Evolutionary conservation across 1,139 yeast species (phyloP).

Genomic region (Meyerozyma athensensis): DNA sequence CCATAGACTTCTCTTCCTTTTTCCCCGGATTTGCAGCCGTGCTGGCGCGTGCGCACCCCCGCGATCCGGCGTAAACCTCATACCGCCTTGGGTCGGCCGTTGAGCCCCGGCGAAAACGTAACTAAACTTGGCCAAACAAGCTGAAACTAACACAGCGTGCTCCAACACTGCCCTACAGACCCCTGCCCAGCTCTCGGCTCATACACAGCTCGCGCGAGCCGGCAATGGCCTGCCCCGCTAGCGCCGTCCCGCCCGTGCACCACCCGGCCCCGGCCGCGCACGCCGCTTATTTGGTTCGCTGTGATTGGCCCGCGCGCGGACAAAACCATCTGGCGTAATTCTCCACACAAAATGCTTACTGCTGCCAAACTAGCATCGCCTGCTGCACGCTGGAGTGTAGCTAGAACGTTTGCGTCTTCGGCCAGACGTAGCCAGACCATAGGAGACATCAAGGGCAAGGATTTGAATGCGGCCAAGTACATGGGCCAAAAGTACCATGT

Average conservation of each 20-base stretch:
- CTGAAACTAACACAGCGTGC: neutral
- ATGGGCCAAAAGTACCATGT: constrained; percentile 81
- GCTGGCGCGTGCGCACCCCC: neutral
- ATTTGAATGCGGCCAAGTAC: constrained; percentile 40
- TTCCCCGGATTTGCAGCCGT: neutral
- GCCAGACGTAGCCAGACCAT: constrained; percentile 31
- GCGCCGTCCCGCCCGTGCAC: neutral
- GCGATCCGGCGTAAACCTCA: constrained; percentile 1
- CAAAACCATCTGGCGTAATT: constrained; percentile 1
- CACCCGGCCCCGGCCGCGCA: constrained; percentile 1
- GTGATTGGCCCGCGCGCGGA: neutral
- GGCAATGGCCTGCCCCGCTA: no score
- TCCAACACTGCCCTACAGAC: neutral
- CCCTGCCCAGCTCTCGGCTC: no score
- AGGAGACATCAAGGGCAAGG: constrained; percentile 49
- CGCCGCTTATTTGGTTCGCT: constrained; percentile 1
- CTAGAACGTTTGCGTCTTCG: constrained; percentile 25
- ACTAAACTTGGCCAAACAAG: neutral
- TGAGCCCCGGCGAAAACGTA: neutral
- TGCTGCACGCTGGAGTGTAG: neutral
- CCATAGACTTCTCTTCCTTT: no score
- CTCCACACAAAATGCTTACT: constrained; percentile 2
- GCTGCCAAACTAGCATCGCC: neutral
- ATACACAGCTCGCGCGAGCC: no score
- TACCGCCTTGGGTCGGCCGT: constrained; percentile 2